Evolutionary conservation across 2,329 filamentous ascomycete genomes (phyloP).

Genomic region (Fusarium nematophilum): DNA sequence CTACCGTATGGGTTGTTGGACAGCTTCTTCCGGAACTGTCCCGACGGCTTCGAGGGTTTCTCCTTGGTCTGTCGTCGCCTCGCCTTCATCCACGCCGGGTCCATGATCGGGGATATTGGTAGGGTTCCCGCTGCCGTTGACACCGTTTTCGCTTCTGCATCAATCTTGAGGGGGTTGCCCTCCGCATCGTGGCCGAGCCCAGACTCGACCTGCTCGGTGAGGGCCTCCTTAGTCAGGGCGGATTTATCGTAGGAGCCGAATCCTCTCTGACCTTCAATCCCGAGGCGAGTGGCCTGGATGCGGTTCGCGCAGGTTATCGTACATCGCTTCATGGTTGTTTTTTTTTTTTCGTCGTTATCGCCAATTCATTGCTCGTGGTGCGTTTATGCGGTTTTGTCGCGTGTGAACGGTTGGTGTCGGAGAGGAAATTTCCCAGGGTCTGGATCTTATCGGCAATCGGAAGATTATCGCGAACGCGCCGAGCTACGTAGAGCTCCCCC

Average conservation of each 20-base stretch:
- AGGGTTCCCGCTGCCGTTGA: slow-evolving; percentile 58
- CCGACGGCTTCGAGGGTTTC: slow-evolving; percentile 46
- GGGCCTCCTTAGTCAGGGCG: slow-evolving; percentile 44
- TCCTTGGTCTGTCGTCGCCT: slow-evolving; percentile 56
- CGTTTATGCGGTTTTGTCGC: not conserved
- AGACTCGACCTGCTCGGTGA: slow-evolving; percentile 47
- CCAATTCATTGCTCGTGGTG: slow-evolving; percentile 29
- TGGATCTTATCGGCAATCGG: slow-evolving; percentile 15
- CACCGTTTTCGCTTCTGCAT: slow-evolving; percentile 57
- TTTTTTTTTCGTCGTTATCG: slow-evolving; percentile 3
- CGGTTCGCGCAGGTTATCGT: slow-evolving; percentile 31
- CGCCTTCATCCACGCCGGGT: slow-evolving; percentile 60
- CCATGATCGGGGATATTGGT: slow-evolving; percentile 66
- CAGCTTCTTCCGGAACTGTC: slow-evolving; percentile 68
- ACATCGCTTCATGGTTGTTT: slow-evolving; percentile 45
- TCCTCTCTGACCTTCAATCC: slow-evolving; percentile 37
- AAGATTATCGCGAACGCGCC: slow-evolving; percentile 33
- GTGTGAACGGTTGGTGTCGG: not conserved
- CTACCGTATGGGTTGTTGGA: slow-evolving; percentile 73
- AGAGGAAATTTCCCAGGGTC: slow-evolving; percentile 17
- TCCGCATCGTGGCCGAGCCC: slow-evolving; percentile 47
- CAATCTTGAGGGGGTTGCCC: slow-evolving; percentile 48
- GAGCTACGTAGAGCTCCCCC: slow-evolving; percentile 37
- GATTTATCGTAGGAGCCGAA: slow-evolving; percentile 49
- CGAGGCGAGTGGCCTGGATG: slow-evolving; percentile 6